A percentile compares a stretch with the other conserved stretches of the same genome.
Conservation (phyloP, 306 rosid genomes). For the Arachis stenosperma region DNA sequence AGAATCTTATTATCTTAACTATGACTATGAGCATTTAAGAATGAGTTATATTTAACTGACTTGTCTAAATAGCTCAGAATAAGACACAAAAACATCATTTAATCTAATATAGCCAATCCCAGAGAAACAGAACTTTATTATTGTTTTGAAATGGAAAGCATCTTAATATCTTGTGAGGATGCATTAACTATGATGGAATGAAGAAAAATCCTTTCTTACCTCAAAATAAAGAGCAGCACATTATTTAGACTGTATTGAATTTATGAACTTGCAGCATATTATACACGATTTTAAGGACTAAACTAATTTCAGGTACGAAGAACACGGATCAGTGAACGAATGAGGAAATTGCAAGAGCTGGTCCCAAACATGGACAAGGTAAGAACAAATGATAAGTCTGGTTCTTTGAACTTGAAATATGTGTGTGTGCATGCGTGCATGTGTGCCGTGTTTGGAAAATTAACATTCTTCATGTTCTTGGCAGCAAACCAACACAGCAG, state of each 20-base stretch:
- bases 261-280: background rate
- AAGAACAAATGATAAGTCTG: background rate
- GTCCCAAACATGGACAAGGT: slow-evolving; percentile 99
- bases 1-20: background rate
- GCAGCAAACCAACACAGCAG: slow-evolving; percentile 99
- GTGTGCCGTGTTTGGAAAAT: slow-evolving; percentile 12
- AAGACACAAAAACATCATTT: background rate
- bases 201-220: background rate
- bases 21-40: background rate
- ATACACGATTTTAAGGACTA: background rate
- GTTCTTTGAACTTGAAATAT: background rate
- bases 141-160: background rate
- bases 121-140: background rate
- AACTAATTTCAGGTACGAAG: slow-evolving; percentile 68
- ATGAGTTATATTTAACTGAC: background rate
- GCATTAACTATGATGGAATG: background rate
- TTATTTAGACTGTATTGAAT: background rate
- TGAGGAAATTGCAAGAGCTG: slow-evolving; percentile 93
- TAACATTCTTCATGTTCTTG: slow-evolving; percentile 32
- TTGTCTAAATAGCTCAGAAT: background rate
- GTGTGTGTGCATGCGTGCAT: no score
- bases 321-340: slow-evolving; percentile 92
- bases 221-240: slow-evolving; percentile 4
- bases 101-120: background rate
- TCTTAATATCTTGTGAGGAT: background rate